Evolutionary conservation across 768 basidiomycete genomes (phyloP), one percentile per base, ranked within the genome.

Genomic region (Rhodotorula taiwanensis): DNA sequence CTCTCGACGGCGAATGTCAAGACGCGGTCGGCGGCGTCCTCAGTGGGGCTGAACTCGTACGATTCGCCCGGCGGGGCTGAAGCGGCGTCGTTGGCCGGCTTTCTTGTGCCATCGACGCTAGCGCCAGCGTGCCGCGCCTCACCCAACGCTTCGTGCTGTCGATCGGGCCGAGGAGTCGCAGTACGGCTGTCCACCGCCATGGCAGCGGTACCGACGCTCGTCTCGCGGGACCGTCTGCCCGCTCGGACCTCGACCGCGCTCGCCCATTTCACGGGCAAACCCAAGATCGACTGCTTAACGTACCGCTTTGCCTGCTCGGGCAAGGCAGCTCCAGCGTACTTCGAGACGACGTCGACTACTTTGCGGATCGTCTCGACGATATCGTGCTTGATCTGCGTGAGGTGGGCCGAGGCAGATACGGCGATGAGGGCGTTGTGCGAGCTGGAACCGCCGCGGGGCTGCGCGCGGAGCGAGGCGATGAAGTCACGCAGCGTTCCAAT

Each of bases 351-450:
- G 60, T 88, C 87, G 20, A 94, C 89, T 23, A 90, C 89, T 72
- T 90, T 86, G 41, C 88, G 83, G 58, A 94, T 84, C 33, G 91
- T 94, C 48, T 86, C 82, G n/a, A 93, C 86, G 41, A 94, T 83
- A 72, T 93, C 89, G 34, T 81, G 80, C 48, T 89, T 86, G 48
- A 89, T 84, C 49, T 83, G 80, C 0, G 82, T 79, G 30, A 94
- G 79, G n/a, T 85, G 86, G 42, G 69, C 66, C 21, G 74, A 67
- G 80, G 84, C 75, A 83, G 79, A 67, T 82, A 87, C 31, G 76
- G 72, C 64, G 44, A 75, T 67, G 36, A 75, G 66, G 0, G 72
- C 73, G 53, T 67, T 65, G 23, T 66, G 54, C n/a, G 71, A 57
- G 61, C 42, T 76, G 76, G 53, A 79, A 76, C 41, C 66, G 71